These are phyloP conservation scores for Diaporthe citri DNA, from an alignment of 2,329 filamentous ascomycete species.

Conservation along the genomic window DNA sequence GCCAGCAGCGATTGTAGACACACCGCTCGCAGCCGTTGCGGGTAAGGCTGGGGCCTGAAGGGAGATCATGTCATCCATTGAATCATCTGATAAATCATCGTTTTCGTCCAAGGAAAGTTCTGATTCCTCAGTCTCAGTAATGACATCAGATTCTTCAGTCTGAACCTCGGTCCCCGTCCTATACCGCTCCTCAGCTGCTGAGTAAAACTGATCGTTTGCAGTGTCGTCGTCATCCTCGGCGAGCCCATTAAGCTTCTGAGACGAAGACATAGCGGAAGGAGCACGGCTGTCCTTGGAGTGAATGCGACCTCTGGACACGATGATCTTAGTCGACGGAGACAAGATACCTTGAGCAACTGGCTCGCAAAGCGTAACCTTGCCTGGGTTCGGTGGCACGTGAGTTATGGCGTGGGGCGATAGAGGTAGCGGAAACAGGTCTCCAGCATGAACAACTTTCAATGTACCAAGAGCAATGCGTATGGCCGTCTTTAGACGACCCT, in stretches of 20 bases:
- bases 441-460: conserved; percentile 83
- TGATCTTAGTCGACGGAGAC: conserved; percentile 82
- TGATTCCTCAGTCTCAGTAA: conserved; percentile 71
- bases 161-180: conserved; percentile 69
- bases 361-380: conserved; percentile 92
- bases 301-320: conserved; percentile 76
- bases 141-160: conserved; percentile 69
- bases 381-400: conserved; percentile 85
- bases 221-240: conserved; percentile 80
- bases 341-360: conserved; percentile 91
- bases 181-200: conserved; percentile 84
- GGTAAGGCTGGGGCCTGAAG: conserved; percentile 83
- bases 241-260: conserved; percentile 70
- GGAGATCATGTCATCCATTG: conserved; percentile 93
- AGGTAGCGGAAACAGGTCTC: conserved; percentile 83
- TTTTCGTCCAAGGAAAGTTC: conserved; percentile 77
- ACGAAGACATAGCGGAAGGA: conserved; percentile 58
- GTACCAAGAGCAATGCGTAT: conserved; percentile 81
- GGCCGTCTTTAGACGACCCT: conserved; percentile 72
- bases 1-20: conserved; percentile 83
- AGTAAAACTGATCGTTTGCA: conserved; percentile 92
- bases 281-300: conserved; percentile 67
- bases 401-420: conserved; percentile 88
- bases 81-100: conserved; percentile 87
- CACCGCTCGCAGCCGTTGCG: conserved; percentile 81